Evolutionary conservation across 202 grass and related monocot species (phyloP), one percentile per base, ranked within the genome.

Genomic region (Musa balbisiana): DNA sequence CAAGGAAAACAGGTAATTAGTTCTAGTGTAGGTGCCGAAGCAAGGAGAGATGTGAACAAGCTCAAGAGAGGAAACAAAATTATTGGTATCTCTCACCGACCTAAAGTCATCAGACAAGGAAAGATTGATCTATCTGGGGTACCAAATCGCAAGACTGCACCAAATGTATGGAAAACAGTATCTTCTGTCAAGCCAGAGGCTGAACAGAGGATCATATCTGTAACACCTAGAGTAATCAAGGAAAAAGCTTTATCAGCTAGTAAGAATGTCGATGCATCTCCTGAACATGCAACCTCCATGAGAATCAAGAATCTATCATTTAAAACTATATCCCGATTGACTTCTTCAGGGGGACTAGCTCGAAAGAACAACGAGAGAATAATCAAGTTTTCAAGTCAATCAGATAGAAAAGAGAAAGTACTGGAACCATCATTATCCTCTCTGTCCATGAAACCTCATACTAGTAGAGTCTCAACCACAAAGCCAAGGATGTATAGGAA

Each of bases 341-440:
- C 66, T 83, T 11, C 59, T 77, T 87, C 65, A 14, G 66, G 10
- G 55, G 80, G 82, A 74, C 71, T 66, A 49, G 76, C 51, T 49
- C 83, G 71, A 86, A 85, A 82, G 60, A 86, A 62, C 20, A 15
- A 4, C 21, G 6, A 50, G 49, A 86, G 71, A 77, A 67, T 60
- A 69, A 55, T 17, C 65, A 82, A 69, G 73, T 73, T 26, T 76
- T 62, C 72, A 69, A 52, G 64, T 72, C 6, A 16, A 22, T 69
- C 81, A 55, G 80, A 76, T 51, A 80, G 69, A 74, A 70, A 22
- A 69, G 71, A 79, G 17, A 76, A 88, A 62, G 76, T 54, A 33
- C 11, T 64, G 15, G 79, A 64, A 80, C 73, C 73, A 54, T 25
- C 82, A 24, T 89, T 89, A 79, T 78, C 80, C 12, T 80, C 80